These are phyloP conservation scores for Aspergillus clavatus DNA, from an alignment of 2,329 filamentous ascomycete species.

Conservation along the genomic window DNA sequence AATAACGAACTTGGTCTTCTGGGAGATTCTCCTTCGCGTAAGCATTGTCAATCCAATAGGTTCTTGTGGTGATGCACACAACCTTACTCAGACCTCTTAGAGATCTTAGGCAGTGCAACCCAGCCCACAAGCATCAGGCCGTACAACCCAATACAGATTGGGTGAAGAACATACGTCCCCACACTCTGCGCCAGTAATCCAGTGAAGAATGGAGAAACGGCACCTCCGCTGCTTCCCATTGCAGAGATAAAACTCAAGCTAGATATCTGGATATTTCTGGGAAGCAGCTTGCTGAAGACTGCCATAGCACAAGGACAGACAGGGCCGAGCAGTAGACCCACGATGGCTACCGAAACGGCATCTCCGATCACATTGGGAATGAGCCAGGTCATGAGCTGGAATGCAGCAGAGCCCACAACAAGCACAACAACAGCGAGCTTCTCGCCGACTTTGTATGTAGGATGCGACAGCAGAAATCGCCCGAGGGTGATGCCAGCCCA, in stretches of 20 bases:
- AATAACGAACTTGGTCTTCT: too few relatives aligned
- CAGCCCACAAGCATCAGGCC: constrained; percentile 51
- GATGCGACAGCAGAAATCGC: constrained; percentile 64
- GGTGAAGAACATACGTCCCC: constrained; percentile 49
- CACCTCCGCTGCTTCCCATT: constrained; percentile 41
- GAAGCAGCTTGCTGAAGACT: constrained; percentile 54
- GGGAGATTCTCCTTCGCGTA: too few relatives aligned
- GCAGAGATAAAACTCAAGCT: constrained; percentile 37
- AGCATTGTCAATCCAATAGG: too few relatives aligned
- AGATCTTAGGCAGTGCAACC: constrained; percentile 47
- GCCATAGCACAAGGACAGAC: constrained; percentile 68
- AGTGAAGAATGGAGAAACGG: constrained; percentile 44
- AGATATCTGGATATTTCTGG: constrained; percentile 36
- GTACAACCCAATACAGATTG: constrained; percentile 53
- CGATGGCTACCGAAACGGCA: constrained; percentile 60
- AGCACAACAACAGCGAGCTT: constrained; percentile 62
- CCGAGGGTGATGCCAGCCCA: constrained; percentile 71
- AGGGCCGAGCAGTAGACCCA: constrained; percentile 72
- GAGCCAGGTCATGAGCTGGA: constrained; percentile 74
- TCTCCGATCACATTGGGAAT: constrained; percentile 70
- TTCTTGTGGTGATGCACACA: not conserved
- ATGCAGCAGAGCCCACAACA: constrained; percentile 56
- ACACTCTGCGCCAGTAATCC: constrained; percentile 45
- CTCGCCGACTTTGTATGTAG: constrained; percentile 65
- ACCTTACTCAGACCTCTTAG: constrained; percentile 46